Conservation (phyloP, 495 filamentous ascomycete species). For the Aspergillus sparsus region DNA sequence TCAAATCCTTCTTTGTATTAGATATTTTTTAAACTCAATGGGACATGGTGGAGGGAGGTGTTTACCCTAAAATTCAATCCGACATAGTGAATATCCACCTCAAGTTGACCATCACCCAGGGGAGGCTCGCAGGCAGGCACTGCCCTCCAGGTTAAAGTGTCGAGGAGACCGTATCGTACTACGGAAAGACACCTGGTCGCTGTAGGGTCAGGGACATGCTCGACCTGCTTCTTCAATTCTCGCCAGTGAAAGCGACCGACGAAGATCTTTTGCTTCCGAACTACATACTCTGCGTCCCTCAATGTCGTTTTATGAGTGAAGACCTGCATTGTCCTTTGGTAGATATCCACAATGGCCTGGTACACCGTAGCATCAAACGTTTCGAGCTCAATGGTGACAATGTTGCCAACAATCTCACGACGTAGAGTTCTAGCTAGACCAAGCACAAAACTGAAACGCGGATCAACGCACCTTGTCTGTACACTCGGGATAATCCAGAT, state of each 20-base stretch:
- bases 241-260: too few species aligned
- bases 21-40: background rate
- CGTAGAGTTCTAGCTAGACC: too few species aligned
- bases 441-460: too few species aligned
- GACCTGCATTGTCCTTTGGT: too few species aligned
- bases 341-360: too few species aligned
- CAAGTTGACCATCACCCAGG: slow-evolving; percentile 26
- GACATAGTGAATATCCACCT: slow-evolving; percentile 32
- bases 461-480: slow-evolving; percentile 7
- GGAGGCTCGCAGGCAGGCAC: background rate
- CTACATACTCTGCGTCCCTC: too few species aligned
- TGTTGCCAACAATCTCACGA: too few species aligned
- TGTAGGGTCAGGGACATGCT: slow-evolving; percentile 8
- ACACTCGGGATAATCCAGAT: slow-evolving; percentile 21
- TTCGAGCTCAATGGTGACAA: too few species aligned
- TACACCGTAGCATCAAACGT: too few species aligned
- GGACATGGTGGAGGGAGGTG: background rate
- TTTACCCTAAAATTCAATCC: slow-evolving; percentile 38
- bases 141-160: slow-evolving; percentile 26
- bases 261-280: too few species aligned
- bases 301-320: too few species aligned
- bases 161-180: slow-evolving; percentile 20
- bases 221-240: background rate
- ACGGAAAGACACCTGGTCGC: slow-evolving; percentile 7
- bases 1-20: slow-evolving; percentile 22